Evolutionary conservation across 441 rosid species (phyloP), one percentile per base, ranked within the genome.

Genomic region (Erysimum cheiri): DNA sequence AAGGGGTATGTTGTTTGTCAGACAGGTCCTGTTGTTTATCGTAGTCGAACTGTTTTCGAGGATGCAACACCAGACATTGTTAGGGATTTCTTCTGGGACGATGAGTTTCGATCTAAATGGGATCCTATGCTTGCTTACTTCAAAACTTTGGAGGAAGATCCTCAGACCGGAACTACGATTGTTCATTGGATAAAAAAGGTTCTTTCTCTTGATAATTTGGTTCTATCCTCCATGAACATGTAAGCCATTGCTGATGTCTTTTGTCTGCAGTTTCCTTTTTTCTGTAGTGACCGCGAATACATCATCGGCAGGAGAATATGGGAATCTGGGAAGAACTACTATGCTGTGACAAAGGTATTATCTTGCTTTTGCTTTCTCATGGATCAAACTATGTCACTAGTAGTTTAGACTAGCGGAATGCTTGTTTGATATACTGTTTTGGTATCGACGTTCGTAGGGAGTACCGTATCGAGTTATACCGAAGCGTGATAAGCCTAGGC

Each of bases 11-110:
- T 72, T 77, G 40, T 78, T 74, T 74, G 60, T 17, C 93, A 93
- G 98, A 74, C 67, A 52, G 87, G 88, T 54, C 95, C 91, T 32
- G 79, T 88, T 43, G 60, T 85, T 48, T 85, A 69, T 48, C 91
- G 92, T 6, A 93, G 89, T 70, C 84, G 89, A 79, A 88, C 93
- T 78, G 95, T 93, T 63, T 93, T 87, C 72, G 98, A 93, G 83
- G 95, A 87, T 80, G 96, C 89, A 61, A 83, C 84, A 26, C 88
- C 93, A 8, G 95, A 89, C 22, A 61, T 89, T 79, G 95, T 88
- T 33, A 85, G 95, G 80, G 97, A 93, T 80, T 93, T 93, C 87
- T 93, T 93, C 76, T 93, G 98, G 97, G 98, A 93, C 74, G 97
- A 93, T 72, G 98, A 89, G 55, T 93, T 91, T 80, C 84, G 98